Conservation (phyloP, 768 basidiomycete species). For the Mycena indigotica region DNA sequence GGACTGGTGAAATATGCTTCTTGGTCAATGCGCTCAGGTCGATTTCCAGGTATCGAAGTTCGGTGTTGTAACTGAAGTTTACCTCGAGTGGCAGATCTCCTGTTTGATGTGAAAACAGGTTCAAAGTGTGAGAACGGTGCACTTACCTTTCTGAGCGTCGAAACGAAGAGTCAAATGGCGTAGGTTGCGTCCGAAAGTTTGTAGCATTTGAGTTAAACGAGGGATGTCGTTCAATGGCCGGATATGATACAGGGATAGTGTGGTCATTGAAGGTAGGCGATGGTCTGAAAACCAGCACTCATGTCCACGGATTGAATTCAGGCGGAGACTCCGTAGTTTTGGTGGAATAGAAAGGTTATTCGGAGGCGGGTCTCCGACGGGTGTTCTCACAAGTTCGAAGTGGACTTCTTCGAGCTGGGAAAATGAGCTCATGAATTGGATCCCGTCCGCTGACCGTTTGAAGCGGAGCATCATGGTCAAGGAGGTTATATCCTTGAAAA, state of each 20-base stretch:
- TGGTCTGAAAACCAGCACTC: slow-evolving; percentile 18
- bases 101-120: neutral
- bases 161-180: slow-evolving; percentile 17
- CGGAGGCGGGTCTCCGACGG: slow-evolving; percentile 6
- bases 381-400: slow-evolving; percentile 11
- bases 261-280: neutral
- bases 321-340: slow-evolving; percentile 1
- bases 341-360: neutral
- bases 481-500: slow-evolving; percentile 12
- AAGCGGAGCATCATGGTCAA: slow-evolving; percentile 15
- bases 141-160: slow-evolving; percentile 5
- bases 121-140: neutral
- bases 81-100: slow-evolving; percentile 8
- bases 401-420: slow-evolving; percentile 7
- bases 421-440: slow-evolving; percentile 11
- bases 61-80: slow-evolving; percentile 7
- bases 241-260: slow-evolving; percentile 5
- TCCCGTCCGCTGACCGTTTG: neutral
- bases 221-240: slow-evolving; percentile 12
- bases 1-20: slow-evolving; percentile 2
- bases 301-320: slow-evolving; percentile 11
- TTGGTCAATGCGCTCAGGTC: slow-evolving; percentile 14
- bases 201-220: slow-evolving; percentile 10
- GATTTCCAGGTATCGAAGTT: slow-evolving; percentile 12
- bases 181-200: neutral